These are phyloP conservation scores for Hymenoscyphus repandus DNA, from an alignment of 2,329 filamentous ascomycete genomes.

Conservation along the genomic window DNA sequence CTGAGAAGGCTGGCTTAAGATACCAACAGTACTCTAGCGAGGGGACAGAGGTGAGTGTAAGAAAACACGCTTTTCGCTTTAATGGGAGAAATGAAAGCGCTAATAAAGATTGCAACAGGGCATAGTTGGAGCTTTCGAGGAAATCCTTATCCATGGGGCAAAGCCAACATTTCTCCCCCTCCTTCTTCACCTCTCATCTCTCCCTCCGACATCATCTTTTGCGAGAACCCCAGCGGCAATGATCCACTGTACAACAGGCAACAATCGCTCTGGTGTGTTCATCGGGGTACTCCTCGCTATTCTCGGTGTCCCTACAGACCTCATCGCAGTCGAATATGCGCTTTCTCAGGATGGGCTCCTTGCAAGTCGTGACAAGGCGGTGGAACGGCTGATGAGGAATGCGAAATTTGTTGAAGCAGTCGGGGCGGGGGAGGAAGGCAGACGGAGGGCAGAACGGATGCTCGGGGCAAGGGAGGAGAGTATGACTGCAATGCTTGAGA, in stretches of 20 bases:
- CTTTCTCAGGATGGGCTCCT: constrained; percentile 57
- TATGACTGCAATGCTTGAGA: constrained; percentile 22
- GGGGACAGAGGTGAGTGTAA: constrained; percentile 36
- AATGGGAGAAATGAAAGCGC: background rate
- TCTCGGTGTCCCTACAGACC: constrained; percentile 51
- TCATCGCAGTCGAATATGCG: constrained; percentile 60
- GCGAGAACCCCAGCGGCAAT: constrained; percentile 1
- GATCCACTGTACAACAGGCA: constrained; percentile 71
- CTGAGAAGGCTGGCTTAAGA: constrained; percentile 56
- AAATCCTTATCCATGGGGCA: constrained; percentile 49
- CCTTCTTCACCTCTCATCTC: constrained; percentile 27
- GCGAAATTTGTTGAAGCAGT: constrained; percentile 10
- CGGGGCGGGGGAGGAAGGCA: constrained; percentile 14
- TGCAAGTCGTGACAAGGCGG: constrained; percentile 42
- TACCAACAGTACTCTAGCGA: constrained; percentile 54
- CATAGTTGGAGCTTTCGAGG: constrained; percentile 57
- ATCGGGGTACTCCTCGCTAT: constrained; percentile 60
- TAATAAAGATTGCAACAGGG: constrained; percentile 35
- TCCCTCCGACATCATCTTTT: constrained; percentile 17
- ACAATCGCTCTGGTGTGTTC: constrained; percentile 69
- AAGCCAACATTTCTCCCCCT: constrained; percentile 50
- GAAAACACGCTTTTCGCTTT: background rate
- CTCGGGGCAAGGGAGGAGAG: constrained; percentile 23
- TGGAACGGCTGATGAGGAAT: constrained; percentile 31
- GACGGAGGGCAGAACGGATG: constrained; percentile 18